These are phyloP conservation scores for Geoglossum cookeanum DNA, from an alignment of 2,329 filamentous ascomycete species.

Conservation along the genomic window DNA sequence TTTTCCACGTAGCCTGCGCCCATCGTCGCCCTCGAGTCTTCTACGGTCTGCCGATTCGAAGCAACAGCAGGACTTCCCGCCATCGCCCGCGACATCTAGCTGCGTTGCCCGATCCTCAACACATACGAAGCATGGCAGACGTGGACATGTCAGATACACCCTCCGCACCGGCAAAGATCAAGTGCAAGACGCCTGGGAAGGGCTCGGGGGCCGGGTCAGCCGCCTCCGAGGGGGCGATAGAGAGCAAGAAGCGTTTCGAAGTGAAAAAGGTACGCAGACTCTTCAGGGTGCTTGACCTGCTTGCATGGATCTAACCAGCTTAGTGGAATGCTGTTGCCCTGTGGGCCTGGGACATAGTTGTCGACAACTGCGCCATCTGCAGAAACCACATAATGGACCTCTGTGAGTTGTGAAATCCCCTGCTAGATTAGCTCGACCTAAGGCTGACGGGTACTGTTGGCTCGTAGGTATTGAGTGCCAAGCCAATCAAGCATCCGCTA, in stretches of 20 bases:
- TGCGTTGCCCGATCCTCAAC: neutral
- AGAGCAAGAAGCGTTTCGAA: slow-evolving; percentile 88
- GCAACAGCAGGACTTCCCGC: too few relatives aligned
- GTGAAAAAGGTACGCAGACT: slow-evolving; percentile 69
- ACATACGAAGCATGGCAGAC: slow-evolving; percentile 53
- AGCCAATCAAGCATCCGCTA: slow-evolving; percentile 92
- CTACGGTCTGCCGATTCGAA: too few relatives aligned
- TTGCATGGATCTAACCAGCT: neutral
- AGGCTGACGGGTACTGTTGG: neutral
- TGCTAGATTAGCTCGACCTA: neutral
- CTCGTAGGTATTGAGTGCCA: slow-evolving; percentile 80
- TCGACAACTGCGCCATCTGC: slow-evolving; percentile 98
- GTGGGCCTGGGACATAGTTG: slow-evolving; percentile 99
- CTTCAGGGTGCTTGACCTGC: neutral
- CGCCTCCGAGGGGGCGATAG: slow-evolving; percentile 26
- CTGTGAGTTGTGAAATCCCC: slow-evolving; percentile 36
- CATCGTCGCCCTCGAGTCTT: too few relatives aligned
- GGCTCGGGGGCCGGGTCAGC: slow-evolving; percentile 31
- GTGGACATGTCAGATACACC: slow-evolving; percentile 88
- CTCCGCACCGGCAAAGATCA: slow-evolving; percentile 29
- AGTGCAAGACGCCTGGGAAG: slow-evolving; percentile 36
- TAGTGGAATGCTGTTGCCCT: slow-evolving; percentile 97
- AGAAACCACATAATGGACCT: slow-evolving; percentile 99
- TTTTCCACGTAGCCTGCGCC: too few relatives aligned
- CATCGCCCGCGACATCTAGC: neutral